These are phyloP conservation scores for Phragmites australis DNA, from an alignment of 176 grass and related monocot species.

Conservation along the genomic window DNA sequence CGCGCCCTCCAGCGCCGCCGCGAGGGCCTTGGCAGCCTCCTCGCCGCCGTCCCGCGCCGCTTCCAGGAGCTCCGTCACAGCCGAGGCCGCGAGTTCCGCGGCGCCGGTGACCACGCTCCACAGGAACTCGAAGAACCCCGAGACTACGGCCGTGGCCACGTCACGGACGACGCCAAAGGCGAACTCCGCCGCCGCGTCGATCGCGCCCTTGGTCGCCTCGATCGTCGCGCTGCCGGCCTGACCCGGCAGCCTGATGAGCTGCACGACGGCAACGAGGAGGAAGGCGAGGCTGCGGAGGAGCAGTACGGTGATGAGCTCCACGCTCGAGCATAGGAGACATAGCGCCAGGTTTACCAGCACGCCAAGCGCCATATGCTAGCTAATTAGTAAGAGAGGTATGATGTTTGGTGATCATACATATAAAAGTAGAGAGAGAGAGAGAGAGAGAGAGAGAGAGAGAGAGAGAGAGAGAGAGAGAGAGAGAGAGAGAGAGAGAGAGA, in stretches of 20 bases:
- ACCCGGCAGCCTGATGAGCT: slow-evolving; percentile 44
- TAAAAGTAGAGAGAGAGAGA: background rate
- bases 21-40: slow-evolving; percentile 8
- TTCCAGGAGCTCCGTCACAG: slow-evolving; percentile 32
- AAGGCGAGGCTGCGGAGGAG: slow-evolving; percentile 43
- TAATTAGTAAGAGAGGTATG: background rate
- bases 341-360: slow-evolving; percentile 33
- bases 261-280: slow-evolving; percentile 24
- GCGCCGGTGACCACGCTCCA: slow-evolving; percentile 2
- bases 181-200: slow-evolving; percentile 22
- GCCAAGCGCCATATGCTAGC: slow-evolving; percentile 14
- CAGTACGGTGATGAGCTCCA: slow-evolving; percentile 18
- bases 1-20: slow-evolving; percentile 32
- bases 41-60: slow-evolving; percentile 30
- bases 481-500: background rate
- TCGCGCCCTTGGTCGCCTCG: background rate
- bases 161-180: slow-evolving; percentile 16
- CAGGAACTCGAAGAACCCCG: slow-evolving; percentile 35
- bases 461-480: background rate
- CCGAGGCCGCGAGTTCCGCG: slow-evolving; percentile 3
- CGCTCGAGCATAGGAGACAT: slow-evolving; percentile 28
- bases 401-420: background rate
- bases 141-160: slow-evolving; percentile 4
- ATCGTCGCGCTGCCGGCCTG: slow-evolving; percentile 35
- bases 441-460: background rate